phyloP scores from a whole-genome alignment of 2,329 filamentous ascomycete genomes.

The Ophiostoma australiae region DNA sequence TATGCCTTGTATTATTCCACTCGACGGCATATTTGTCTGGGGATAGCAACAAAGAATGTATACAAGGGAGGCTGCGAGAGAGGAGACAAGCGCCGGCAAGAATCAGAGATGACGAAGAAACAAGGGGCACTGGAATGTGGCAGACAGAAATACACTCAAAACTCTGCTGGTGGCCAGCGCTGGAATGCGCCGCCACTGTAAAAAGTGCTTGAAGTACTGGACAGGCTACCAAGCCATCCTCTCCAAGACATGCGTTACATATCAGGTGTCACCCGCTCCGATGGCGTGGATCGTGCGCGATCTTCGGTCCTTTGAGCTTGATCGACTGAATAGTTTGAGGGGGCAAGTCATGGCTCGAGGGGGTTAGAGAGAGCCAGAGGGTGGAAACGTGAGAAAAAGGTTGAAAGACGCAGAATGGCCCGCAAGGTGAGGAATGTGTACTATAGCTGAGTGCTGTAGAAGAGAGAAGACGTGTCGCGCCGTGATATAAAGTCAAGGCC shows the following conservation, averaged over 20 bases:
- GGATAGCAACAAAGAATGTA: slow-evolving; percentile 3
- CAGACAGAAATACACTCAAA: background rate
- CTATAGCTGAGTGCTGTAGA: background rate
- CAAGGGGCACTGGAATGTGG: slow-evolving; percentile 7
- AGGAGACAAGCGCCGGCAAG: too few species aligned
- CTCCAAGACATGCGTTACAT: slow-evolving; percentile 9
- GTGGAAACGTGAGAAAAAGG: background rate
- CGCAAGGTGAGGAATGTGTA: background rate
- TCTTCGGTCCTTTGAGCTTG: background rate
- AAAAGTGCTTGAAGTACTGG: background rate
- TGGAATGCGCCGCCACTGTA: slow-evolving; percentile 10
- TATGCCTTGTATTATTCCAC: background rate
- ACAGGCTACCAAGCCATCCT: background rate
- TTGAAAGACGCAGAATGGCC: background rate
- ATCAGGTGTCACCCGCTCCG: background rate
- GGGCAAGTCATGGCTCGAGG: background rate
- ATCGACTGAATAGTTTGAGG: background rate
- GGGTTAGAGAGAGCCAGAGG: background rate
- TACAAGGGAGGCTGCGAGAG: background rate
- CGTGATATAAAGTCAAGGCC: background rate
- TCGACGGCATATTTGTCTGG: background rate
- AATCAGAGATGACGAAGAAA: background rate
- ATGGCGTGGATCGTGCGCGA: slow-evolving; percentile 6
- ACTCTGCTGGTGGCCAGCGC: background rate
- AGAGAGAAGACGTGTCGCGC: background rate